Base-by-base conservation (phyloP, 345 rosid genomes). In the Zanthoxylum bungeanum region DNA sequence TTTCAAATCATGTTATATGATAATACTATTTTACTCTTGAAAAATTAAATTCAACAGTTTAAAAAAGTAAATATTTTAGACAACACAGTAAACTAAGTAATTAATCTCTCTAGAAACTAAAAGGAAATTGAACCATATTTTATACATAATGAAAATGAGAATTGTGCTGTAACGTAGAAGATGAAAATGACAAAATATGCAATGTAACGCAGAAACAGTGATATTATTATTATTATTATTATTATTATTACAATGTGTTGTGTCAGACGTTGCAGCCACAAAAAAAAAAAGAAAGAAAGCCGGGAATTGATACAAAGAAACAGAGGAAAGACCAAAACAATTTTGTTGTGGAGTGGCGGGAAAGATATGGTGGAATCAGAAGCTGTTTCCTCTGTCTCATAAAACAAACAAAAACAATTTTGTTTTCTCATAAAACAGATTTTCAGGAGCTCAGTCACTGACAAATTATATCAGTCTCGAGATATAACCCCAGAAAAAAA, bases 311-410 rank as follows among this genome's bases (percentile, higher is more conserved):
- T 69, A 66, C n/a, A 61, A 71, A 78, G 46, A 44, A 55, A 60
- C 74, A 76, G 77, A 52, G 9, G 70, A 59, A 16, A 52, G 67
- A 49, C 71, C 73, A 69, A 73, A 17, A 12, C 59, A 64, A 27
- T 68, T 79, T 77, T 74, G 81, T 80, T 76, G 72, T 59, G 66
- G 73, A 72, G 83, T 73, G 79, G 80, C 81, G 69, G 75, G 73
- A 73, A 77, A 73, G 89, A 73, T 77, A 75, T 78, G 84, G 83
- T 71, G 28, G 82, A 77, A 69, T 70, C 83, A 83, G 84, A 74
- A 51, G 61, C 19, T 71, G 79, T 67, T 73, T 81, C 81, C 83
- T 60, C 50, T 80, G 76, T 73, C 83, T 68, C 75, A 25, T 51
- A 70, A 79, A 75, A 73, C 78, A 75, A 77, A 83, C 81, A 79